Evolutionary conservation across 257 asterid genomes (phyloP), one percentile per base, ranked within the genome.

Genomic region (Osmanthus fragrans): DNA sequence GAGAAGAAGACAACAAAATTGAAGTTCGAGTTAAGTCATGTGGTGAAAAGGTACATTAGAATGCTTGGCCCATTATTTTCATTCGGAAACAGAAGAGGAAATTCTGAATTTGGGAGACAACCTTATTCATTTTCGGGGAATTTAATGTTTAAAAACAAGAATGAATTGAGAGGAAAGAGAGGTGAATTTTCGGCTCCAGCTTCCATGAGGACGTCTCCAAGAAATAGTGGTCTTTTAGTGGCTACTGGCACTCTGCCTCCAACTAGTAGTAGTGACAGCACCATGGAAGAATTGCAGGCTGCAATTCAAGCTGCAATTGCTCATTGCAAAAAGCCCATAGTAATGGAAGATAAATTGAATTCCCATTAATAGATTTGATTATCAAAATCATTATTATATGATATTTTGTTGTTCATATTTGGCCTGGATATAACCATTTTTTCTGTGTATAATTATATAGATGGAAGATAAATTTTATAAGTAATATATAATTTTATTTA

Each of bases 271-370:
- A 84, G 85, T 81, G 96, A 92, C 49, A 87, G 96, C 77, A 87
- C 97, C 74, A 90, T 94, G 98, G 98, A 92, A 80, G 98, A 92
- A 72, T 70, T 94, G 73, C 97, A 94, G 78, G 90, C 98, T 66
- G 92, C 94, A 5, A 87, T 89, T 83, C 92, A 86, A 82, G 90
- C 94, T 71, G 94, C 94, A 5, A 89, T 89, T 81, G 90, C 90
- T 80, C 92, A 89, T 80, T 89, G 94, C 87, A 89, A 89, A 85
- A 89, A 86, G 12, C 87, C 94, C 18, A 78, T 82, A 81, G 77
- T 85, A 3, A 29, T 69, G 58, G 86, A 86, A 71, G 85, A 86
- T 21, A 78, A 83, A 51, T 19, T 51, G 8, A 51, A 51, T 51
- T 77, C 78, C 56, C 82, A 60, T 56, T 37, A 70, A 5, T 49